A percentile compares a stretch with the other conserved stretches of the same genome.
phyloP scores from a whole-genome alignment of 306 rosid species.

The Prunus mongolica region DNA sequence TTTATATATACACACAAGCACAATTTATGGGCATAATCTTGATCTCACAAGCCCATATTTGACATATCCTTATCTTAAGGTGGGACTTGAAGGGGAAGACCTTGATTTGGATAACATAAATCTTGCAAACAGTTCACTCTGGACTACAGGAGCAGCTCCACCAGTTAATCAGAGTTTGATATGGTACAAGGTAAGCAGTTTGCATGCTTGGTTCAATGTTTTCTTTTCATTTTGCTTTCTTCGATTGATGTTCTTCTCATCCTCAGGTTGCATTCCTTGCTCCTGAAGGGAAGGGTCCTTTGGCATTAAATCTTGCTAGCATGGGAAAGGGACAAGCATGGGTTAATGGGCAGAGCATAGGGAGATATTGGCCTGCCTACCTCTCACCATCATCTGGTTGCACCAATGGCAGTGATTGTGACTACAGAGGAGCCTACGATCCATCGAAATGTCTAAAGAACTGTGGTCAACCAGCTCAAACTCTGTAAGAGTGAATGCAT shows the following conservation, averaged over 20 bases:
- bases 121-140: slow-evolving; percentile 14
- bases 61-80: neutral
- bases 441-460: slow-evolving; percentile 12
- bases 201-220: neutral
- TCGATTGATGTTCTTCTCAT: slow-evolving; percentile 6
- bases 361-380: slow-evolving; percentile 15
- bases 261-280: slow-evolving; percentile 10
- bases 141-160: slow-evolving; percentile 13
- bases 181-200: slow-evolving; percentile 15
- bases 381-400: slow-evolving; percentile 13
- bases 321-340: slow-evolving; percentile 20
- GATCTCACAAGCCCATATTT: too few species aligned
- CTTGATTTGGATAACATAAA: slow-evolving; percentile 4
- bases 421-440: slow-evolving; percentile 17
- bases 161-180: slow-evolving; percentile 16
- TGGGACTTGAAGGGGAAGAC: slow-evolving; percentile 13
- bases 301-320: slow-evolving; percentile 15
- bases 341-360: slow-evolving; percentile 11
- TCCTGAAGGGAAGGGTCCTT: slow-evolving; percentile 12
- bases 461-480: slow-evolving; percentile 14
- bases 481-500: slow-evolving; percentile 6
- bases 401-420: neutral
- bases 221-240: neutral
- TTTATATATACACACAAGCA: too few species aligned
- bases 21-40: too few species aligned